phyloP scores from a whole-genome alignment of 2,329 filamentous ascomycete genomes.

The Ilyonectria mors-panacis region DNA sequence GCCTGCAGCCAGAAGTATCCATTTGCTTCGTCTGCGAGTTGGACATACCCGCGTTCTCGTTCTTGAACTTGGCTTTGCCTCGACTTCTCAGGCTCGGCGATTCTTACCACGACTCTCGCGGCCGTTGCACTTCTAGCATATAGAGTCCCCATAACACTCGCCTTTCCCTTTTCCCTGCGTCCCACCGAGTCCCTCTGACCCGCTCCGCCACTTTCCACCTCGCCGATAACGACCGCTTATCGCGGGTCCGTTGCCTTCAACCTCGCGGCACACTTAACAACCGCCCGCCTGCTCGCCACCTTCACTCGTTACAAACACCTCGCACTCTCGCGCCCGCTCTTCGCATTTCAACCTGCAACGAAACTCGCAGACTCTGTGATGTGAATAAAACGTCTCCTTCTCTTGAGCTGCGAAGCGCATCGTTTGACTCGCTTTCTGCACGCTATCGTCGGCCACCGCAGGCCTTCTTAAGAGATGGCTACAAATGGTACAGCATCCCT shows the following conservation, averaged over 20 bases:
- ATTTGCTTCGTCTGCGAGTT: conserved; percentile 26
- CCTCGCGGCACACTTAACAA: conserved; percentile 22
- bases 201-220: conserved; percentile 35
- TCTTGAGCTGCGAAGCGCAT: conserved; percentile 38
- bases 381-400: conserved; percentile 37
- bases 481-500: conserved; percentile 48
- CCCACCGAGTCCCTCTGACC: conserved; percentile 7
- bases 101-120: not conserved
- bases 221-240: conserved; percentile 49
- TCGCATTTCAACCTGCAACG: not conserved
- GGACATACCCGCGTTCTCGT: conserved; percentile 13
- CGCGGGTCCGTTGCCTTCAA: conserved; percentile 41
- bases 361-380: conserved; percentile 39
- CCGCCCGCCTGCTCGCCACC: conserved; percentile 21
- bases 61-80: not conserved
- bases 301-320: conserved; percentile 30
- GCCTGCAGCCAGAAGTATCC: conserved; percentile 21
- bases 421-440: conserved; percentile 42
- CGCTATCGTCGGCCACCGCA: conserved; percentile 38
- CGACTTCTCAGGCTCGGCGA: conserved; percentile 1
- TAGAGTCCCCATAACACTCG: not conserved
- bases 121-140: not conserved
- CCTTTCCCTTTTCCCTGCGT: not conserved
- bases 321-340: conserved; percentile 1
- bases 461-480: conserved; percentile 49